Evolutionary conservation across 305 asterid species (phyloP), one percentile per base, ranked within the genome.

Genomic region (Salvia sclarea): DNA sequence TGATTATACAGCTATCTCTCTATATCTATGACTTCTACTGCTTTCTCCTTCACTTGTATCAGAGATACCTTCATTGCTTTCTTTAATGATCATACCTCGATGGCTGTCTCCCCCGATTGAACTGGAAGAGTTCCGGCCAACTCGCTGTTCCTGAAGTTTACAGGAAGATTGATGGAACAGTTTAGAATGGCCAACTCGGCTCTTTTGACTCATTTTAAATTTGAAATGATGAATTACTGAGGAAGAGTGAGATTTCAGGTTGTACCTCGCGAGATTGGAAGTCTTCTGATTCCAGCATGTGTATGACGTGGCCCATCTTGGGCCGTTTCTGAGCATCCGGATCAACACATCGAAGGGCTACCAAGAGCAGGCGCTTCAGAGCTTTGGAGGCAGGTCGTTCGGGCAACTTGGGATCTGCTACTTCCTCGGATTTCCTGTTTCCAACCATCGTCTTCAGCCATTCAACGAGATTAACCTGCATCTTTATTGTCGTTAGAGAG

Each of bases 321-420:
- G 90, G 87, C 69, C 90, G 78, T 76, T 80, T 82, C n/a, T 76
- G 81, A 44, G 84, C 80, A 66, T 79, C 81, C 0, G 84, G 84
- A 64, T 85, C 87, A 21, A 80, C 85, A 41, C 90, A 84, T 40
- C 82, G 76, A 13, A 84, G 79, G 62, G 87, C 82, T 1, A 82
- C 79, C 58, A 84, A 53, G 67, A 85, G 65, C 22, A 75, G 75
- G 14, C 90, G 84, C 71, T 85, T 80, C 56, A 82, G 70, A 13
- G 76, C 75, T 69, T 75, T 82, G 17, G 83, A 74, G 54, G 80
- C 68, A 11, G 86, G 87, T 40, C 16, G 62, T 66, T 74, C 69
- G 13, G 84, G 78, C 57, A 82, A 24, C 45, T 84, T 81, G 25
- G 90, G 90, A 68, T 85, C 87, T 50, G 76, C 61, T 18, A 82